A percentile compares a stretch with the other conserved stretches of the same genome.
phyloP scores from a whole-genome alignment of 164 flowering plant genomes.

The Stephania yunnanensis region DNA sequence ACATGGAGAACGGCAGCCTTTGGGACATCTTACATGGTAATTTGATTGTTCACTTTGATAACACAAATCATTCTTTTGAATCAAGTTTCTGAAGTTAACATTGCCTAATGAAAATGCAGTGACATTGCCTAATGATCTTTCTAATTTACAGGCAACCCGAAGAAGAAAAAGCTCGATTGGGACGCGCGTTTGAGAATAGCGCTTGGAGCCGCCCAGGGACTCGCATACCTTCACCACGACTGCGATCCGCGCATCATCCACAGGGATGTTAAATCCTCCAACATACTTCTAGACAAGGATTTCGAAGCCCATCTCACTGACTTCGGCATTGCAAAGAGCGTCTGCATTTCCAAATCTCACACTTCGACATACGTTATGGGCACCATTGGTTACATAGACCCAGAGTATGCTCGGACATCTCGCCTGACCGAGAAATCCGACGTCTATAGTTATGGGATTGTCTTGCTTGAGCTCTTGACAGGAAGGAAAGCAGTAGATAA shows the following conservation, averaged over 20 bases:
- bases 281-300: constrained; percentile 82
- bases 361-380: constrained; percentile 94
- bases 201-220: constrained; percentile 87
- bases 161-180: constrained; percentile 89
- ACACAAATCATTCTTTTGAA: background rate
- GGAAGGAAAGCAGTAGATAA: constrained; percentile 94
- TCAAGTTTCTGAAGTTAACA: no score
- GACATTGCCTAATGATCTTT: no score
- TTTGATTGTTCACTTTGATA: constrained; percentile 12
- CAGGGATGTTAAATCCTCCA: constrained; percentile 93
- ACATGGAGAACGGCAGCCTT: constrained; percentile 98
- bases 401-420: constrained; percentile 95
- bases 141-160: constrained; percentile 42
- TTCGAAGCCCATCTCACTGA: constrained; percentile 94
- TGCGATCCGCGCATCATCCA: constrained; percentile 93
- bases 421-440: constrained; percentile 98
- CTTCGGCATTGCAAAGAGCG: constrained; percentile 91
- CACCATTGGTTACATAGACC: constrained; percentile 96
- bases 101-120: no score
- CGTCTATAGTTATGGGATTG: constrained; percentile 91
- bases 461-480: constrained; percentile 85
- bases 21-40: constrained; percentile 97
- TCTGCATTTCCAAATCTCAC: constrained; percentile 64
- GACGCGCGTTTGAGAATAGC: constrained; percentile 77
- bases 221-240: constrained; percentile 93